Base-by-base conservation (phyloP, 805 yeast species). In the Candida awuae region DNA sequence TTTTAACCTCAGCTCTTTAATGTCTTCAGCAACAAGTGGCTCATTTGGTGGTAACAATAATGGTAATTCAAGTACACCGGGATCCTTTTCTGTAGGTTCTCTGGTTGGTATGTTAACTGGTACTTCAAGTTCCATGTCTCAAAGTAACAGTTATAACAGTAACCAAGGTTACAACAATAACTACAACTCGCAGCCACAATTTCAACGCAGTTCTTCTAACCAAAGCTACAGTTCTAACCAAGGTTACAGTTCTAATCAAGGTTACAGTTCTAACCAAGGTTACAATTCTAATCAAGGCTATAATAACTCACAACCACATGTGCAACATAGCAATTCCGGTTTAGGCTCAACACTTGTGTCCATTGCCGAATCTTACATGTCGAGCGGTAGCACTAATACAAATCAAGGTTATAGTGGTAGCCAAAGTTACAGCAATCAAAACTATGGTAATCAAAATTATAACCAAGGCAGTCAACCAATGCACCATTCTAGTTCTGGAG, bases 1-100 rank as follows among this genome's bases (percentile, higher is more conserved):
- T 3, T 51, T 56, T 41, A 57, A 58, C 31, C 35, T 56, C 15
- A 39, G 46, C 4, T 43, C 56, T 7, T 42, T 56, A 33, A 28
- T 55, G 33, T 37, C 42, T 18, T 22, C 35, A 29, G 45, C 39
- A 14, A 37, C 40, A 2, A 35, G 43, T 18, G 37, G 38, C 4
- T 17, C 27, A 16, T 3, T 27, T 15, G 42, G 41, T n/a, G 42
- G 45, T 25, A 37, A 19, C 29, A 34, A 33, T 15, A 19, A 18
- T 13, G 12, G 19, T 8, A 8, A 14, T 23, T 35, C 38, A 6
- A 23, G 22, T 26, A 22, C 30, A 7, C 18, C 37, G 8, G 34
- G 34, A 22, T 33, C 41, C 20, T 46, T 46, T 4, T 54, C 54
- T 20, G 15, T 52, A 25, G 49, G 55, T 2, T 46, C 54, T 13